Percentiles rank a stretch among this genome's conserved stretches.
Conservation (phyloP, 2,329 filamentous ascomycete genomes). For the Xylariaceae sp. region DNA sequence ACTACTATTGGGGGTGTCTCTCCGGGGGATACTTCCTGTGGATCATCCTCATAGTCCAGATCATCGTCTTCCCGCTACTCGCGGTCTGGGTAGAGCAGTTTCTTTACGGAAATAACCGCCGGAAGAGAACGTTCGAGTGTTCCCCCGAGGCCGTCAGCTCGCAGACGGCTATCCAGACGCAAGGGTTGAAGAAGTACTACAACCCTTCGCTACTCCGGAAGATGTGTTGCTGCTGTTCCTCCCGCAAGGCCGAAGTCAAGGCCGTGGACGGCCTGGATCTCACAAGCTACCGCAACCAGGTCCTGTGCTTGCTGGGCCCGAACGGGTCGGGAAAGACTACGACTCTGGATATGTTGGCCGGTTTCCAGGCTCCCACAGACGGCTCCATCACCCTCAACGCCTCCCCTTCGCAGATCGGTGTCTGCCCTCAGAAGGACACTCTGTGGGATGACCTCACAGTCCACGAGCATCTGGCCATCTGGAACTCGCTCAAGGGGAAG, state of each 20-base stretch:
- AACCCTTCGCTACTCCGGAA: conserved; percentile 25
- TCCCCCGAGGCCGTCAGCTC: conserved; percentile 16
- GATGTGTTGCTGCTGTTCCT: conserved; percentile 24
- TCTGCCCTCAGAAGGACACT: conserved; percentile 72
- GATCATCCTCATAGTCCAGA: conserved; percentile 30
- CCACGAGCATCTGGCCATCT: conserved; percentile 63
- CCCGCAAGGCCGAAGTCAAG: conserved; percentile 25
- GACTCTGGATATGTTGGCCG: conserved; percentile 62
- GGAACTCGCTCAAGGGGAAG: conserved; percentile 61
- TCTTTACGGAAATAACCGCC: conserved; percentile 33
- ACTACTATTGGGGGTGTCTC: conserved; percentile 25
- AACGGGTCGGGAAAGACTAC: conserved; percentile 70
- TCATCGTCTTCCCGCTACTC: conserved; percentile 30
- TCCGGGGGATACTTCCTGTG: conserved; percentile 25
- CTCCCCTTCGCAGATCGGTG: conserved; percentile 43
- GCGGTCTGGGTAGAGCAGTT: conserved; percentile 30
- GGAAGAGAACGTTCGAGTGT: conserved; percentile 22
- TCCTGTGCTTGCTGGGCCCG: conserved; percentile 62
- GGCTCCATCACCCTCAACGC: conserved; percentile 41
- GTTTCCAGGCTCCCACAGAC: conserved; percentile 54
- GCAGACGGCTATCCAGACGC: conserved; percentile 19
- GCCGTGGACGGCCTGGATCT: conserved; percentile 60
- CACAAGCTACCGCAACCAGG: conserved; percentile 52
- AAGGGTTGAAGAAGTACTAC: conserved; percentile 32
- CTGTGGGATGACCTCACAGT: conserved; percentile 70